Base-by-base conservation (phyloP, 1,284 basidiomycete genomes). In the Leccinum fallax region DNA sequence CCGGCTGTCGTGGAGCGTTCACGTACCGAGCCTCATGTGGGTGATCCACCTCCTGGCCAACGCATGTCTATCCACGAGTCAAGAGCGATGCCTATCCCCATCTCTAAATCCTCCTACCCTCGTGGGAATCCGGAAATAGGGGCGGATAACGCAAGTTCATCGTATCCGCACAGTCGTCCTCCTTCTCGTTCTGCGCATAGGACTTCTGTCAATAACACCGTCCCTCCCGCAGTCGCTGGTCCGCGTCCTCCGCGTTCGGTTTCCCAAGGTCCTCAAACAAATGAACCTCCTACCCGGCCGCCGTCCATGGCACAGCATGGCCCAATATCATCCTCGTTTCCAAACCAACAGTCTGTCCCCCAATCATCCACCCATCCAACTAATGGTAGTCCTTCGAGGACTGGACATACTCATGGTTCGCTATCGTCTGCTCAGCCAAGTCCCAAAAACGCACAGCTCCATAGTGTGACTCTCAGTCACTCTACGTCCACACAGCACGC, bases 11-110 rank as follows among this genome's bases (percentile, higher is more conserved):
- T 60, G 55, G 72, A 70, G 10, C 61, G 65, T 48, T 55, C 72
- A 58, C 75, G 67, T 57, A 58, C 63, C 55, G 74, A 71, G 30
- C 67, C 65, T 72, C 65, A 53, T 64, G 70, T 49, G n/a, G 56
- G 63, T 36, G 65, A 75, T 63, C n/a, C 51, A 30, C 64, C 63
- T 63, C 61, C 66, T 64, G 72, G 62, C 38, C 65, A 65, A 61
- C 74, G 70, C 70, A 59, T 71, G 70, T 74, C 74, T 46, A 65
- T 63, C 62, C 65, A 73, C 43, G 71, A 73, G 63, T 57, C 73
- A 57, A 64, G 71, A 58, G 62, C 54, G 7, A 55, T 70, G 38
- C 62, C 71, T 32, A 56, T 62, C 52, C 55, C 66, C 54, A 60
- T 64, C 16, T 68, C 71, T 9, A 75, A 62, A 34, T 52, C 68